Conservation (phyloP, 2,329 filamentous ascomycete species). For the Fusarium virguliforme region DNA sequence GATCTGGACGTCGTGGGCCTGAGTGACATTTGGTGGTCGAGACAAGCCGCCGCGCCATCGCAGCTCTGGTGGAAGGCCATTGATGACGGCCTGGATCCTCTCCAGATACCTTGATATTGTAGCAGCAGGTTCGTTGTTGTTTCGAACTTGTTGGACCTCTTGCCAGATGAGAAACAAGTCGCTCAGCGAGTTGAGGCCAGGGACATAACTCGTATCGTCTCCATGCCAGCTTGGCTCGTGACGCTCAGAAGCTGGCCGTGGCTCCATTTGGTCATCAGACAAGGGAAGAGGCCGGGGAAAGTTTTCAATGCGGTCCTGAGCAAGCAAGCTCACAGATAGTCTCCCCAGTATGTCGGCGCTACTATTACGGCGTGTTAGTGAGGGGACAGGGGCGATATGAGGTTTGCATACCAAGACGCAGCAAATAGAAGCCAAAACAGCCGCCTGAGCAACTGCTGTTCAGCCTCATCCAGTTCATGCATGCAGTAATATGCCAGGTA, state of each 20-base stretch:
- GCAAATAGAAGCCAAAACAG: constrained; percentile 57
- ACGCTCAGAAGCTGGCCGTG: neutral
- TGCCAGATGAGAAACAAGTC: constrained; percentile 57
- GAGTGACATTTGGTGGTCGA: constrained; percentile 49
- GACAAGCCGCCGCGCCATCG: constrained; percentile 58
- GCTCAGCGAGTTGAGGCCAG: constrained; percentile 55
- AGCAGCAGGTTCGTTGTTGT: constrained; percentile 19
- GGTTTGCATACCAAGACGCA: constrained; percentile 46
- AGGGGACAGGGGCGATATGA: too few species aligned
- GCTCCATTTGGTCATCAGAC: constrained; percentile 54
- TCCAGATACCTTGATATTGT: constrained; percentile 33
- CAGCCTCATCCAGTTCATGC: constrained; percentile 42
- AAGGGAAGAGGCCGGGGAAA: constrained; percentile 50
- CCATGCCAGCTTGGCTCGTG: constrained; percentile 53
- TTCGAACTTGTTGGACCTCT: constrained; percentile 44
- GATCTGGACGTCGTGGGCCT: constrained; percentile 57
- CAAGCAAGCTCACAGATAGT: constrained; percentile 48
- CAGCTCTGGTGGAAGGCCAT: constrained; percentile 54
- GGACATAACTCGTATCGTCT: constrained; percentile 53
- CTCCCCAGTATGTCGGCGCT: constrained; percentile 52
- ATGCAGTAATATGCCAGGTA: constrained; percentile 52
- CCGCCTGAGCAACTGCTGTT: constrained; percentile 55
- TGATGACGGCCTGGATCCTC: constrained; percentile 52
- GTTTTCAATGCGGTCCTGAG: constrained; percentile 41
- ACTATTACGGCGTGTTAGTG: constrained; percentile 31